Conservation (phyloP, 805 yeast genomes). For the Kockiozyma suomiensis region DNA sequence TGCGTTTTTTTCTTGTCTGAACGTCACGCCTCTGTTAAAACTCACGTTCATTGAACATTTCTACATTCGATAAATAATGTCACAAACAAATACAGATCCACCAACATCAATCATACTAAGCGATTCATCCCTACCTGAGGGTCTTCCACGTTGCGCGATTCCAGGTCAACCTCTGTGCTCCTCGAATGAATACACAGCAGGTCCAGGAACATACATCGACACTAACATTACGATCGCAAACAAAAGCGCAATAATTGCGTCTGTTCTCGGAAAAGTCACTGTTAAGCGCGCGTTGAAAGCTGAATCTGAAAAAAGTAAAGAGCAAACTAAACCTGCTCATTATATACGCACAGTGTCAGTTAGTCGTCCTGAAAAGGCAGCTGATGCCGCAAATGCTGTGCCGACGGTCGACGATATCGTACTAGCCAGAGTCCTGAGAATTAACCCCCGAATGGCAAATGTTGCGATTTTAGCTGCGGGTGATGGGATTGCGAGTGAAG, state of each 20-base stretch:
- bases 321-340: conserved; percentile 1
- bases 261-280: conserved; percentile 22
- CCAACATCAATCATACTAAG: neutral
- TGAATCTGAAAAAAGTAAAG: neutral
- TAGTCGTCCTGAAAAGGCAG: conserved; percentile 31
- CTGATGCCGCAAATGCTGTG: conserved; percentile 41
- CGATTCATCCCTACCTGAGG: conserved; percentile 6
- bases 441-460: conserved; percentile 68
- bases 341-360: conserved; percentile 39
- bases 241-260: conserved; percentile 20
- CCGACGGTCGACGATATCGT: conserved; percentile 88
- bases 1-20: too few species aligned
- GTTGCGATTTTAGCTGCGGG: conserved; percentile 77
- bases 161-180: conserved; percentile 33
- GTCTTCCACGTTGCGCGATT: conserved; percentile 22
- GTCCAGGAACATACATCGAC: conserved; percentile 30
- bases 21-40: too few species aligned
- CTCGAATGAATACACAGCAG: conserved; percentile 28
- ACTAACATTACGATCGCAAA: neutral
- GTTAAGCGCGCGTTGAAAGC: conserved; percentile 14
- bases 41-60: too few species aligned
- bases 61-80: neutral
- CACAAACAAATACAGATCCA: conserved; percentile 1
- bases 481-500: conserved; percentile 41
- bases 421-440: conserved; percentile 68